phyloP scores from a whole-genome alignment of 495 filamentous ascomycete genomes.

The Pseudoneurospora amorphoporcata region DNA sequence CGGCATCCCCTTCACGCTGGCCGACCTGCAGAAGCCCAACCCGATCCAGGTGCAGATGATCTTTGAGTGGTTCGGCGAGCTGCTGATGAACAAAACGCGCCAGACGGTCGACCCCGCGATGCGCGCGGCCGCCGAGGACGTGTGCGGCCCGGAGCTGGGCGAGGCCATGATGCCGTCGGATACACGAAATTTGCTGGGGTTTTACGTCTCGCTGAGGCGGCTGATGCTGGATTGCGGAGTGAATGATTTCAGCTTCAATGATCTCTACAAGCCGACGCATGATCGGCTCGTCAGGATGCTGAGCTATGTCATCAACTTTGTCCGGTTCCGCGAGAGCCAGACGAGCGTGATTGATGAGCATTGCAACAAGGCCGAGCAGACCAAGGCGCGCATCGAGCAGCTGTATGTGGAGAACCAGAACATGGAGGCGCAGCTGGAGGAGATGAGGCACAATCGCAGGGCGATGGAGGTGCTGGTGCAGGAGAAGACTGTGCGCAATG shows the following conservation, averaged over 20 bases:
- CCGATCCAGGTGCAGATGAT: conserved; percentile 90
- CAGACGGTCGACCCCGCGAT: conserved; percentile 91
- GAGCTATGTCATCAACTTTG: conserved; percentile 96
- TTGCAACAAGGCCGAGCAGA: conserved; percentile 78
- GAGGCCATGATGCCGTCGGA: conserved; percentile 76
- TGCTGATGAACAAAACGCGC: conserved; percentile 82
- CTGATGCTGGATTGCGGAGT: conserved; percentile 83
- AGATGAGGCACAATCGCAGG: conserved; percentile 66
- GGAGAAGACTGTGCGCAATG: conserved; percentile 73
- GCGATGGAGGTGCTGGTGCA: conserved; percentile 67
- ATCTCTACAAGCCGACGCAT: conserved; percentile 80
- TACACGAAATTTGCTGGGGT: conserved; percentile 85
- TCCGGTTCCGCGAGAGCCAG: conserved; percentile 88
- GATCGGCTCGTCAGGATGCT: conserved; percentile 83
- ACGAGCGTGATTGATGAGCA: conserved; percentile 78
- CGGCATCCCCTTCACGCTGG: conserved; percentile 75
- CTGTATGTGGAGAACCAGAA: conserved; percentile 78
- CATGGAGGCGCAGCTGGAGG: conserved; percentile 66
- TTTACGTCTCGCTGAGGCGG: conserved; percentile 67
- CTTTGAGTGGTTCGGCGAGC: conserved; percentile 92
- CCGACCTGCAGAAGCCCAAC: conserved; percentile 88
- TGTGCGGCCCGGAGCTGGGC: conserved; percentile 61
- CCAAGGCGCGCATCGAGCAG: conserved; percentile 77
- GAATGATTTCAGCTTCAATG: conserved; percentile 83
- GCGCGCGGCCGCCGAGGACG: conserved; percentile 76